These are phyloP conservation scores for Sclerotinia glacialis DNA, from an alignment of 2,329 filamentous ascomycete species.

Conservation along the genomic window DNA sequence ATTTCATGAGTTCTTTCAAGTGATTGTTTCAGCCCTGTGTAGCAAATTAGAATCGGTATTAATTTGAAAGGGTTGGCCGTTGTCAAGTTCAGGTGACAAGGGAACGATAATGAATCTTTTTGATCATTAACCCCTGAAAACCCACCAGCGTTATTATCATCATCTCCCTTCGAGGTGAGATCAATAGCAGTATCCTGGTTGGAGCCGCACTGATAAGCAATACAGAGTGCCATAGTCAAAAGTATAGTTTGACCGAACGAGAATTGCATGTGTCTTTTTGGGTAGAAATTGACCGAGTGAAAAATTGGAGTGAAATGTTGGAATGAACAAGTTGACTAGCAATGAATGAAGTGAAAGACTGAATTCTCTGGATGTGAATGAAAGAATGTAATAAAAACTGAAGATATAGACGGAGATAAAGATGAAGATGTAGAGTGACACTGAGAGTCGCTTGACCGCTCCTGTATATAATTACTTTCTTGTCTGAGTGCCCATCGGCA, in stretches of 20 bases:
- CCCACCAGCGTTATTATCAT: not conserved
- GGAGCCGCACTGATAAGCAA: slow-evolving; percentile 5
- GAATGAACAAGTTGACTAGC: not conserved
- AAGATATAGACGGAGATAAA: too few species aligned
- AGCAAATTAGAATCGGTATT: not conserved
- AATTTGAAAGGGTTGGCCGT: not conserved
- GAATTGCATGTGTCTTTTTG: slow-evolving; percentile 18
- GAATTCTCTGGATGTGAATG: not conserved
- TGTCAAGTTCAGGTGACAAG: not conserved
- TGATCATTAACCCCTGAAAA: slow-evolving; percentile 1
- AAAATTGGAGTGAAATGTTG: not conserved
- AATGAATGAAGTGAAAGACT: slow-evolving; percentile 6
- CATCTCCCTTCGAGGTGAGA: slow-evolving; percentile 1
- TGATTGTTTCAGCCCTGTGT: not conserved
- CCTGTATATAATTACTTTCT: not conserved
- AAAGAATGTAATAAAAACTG: not conserved
- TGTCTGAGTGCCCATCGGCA: not conserved
- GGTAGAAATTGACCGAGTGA: not conserved
- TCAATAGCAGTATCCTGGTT: not conserved
- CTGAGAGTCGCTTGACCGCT: not conserved
- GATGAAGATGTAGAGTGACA: not conserved
- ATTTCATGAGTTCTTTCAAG: not conserved
- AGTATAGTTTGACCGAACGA: slow-evolving; percentile 6
- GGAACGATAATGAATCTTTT: not conserved
- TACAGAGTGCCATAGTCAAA: not conserved